Conservation (phyloP, 2,329 filamentous ascomycete genomes). For the Colletotrichum limetticola region DNA sequence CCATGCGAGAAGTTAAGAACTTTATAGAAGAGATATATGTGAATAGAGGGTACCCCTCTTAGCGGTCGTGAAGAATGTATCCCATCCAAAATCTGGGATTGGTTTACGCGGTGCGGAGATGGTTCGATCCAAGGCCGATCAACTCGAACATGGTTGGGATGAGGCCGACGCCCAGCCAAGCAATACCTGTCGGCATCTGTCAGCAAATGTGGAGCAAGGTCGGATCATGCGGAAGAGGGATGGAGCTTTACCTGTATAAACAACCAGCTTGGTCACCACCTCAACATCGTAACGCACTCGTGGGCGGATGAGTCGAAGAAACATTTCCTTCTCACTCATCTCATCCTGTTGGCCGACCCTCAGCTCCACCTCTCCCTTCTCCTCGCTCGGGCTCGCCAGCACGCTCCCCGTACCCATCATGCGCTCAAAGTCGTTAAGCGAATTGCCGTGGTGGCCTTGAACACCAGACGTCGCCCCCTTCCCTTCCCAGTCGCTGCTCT, state of each 20-base stretch:
- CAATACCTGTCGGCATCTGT: slow-evolving; percentile 71
- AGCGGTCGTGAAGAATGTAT: not conserved
- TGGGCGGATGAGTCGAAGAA: slow-evolving; percentile 84
- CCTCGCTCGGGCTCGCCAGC: slow-evolving; percentile 45
- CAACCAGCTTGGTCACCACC: slow-evolving; percentile 94
- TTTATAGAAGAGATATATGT: not conserved
- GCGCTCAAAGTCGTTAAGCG: slow-evolving; percentile 73
- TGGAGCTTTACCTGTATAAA: slow-evolving; percentile 80
- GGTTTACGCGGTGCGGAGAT: slow-evolving; percentile 40
- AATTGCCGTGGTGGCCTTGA: slow-evolving; percentile 50
- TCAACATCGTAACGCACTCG: slow-evolving; percentile 98
- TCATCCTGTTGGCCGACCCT: slow-evolving; percentile 58
- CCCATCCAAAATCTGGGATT: not conserved
- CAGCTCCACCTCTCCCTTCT: slow-evolving; percentile 47
- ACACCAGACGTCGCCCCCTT: slow-evolving; percentile 55
- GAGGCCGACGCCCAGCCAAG: slow-evolving; percentile 80
- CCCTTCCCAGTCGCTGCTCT: slow-evolving; percentile 51
- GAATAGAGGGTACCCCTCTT: not conserved
- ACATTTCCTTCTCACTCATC: slow-evolving; percentile 80
- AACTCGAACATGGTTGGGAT: slow-evolving; percentile 79
- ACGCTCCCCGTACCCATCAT: slow-evolving; percentile 77
- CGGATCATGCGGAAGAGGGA: slow-evolving; percentile 29
- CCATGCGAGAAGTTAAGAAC: slow-evolving; percentile 14
- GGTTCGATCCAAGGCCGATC: slow-evolving; percentile 60
- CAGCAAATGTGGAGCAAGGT: slow-evolving; percentile 17